A percentile compares a stretch with the other conserved stretches of the same genome.
These are phyloP conservation scores for Digitaria exilis DNA, from an alignment of 202 grass and related monocot genomes.

Conservation along the genomic window DNA sequence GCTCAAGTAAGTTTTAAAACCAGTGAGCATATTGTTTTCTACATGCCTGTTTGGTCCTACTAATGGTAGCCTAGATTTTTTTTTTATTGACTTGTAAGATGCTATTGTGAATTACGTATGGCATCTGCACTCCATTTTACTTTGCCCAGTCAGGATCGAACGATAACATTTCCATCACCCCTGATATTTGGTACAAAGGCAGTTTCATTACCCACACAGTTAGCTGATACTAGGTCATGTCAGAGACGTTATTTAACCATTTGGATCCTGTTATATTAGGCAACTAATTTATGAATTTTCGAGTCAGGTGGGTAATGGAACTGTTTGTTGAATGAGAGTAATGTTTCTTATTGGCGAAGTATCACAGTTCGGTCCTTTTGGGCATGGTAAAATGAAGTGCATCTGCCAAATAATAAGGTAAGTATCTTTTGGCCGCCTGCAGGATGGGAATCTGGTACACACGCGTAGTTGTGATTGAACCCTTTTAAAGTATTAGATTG, in stretches of 20 bases:
- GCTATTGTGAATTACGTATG: not conserved
- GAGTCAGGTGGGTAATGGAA: constrained; percentile 48
- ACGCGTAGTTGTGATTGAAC: not conserved
- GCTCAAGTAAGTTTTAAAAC: constrained; percentile 83
- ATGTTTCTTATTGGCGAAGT: constrained; percentile 34
- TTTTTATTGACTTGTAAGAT: not conserved
- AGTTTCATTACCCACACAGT: constrained; percentile 52
- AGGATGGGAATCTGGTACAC: constrained; percentile 11
- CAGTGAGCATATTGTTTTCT: constrained; percentile 32
- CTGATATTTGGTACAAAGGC: constrained; percentile 30
- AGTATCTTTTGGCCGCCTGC: constrained; percentile 11
- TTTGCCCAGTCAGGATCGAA: constrained; percentile 41
- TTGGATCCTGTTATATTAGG: constrained; percentile 26
- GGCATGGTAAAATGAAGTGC: constrained; percentile 41
- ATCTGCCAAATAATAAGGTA: constrained; percentile 33
- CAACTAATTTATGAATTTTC: constrained; percentile 44
- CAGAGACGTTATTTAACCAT: constrained; percentile 5
- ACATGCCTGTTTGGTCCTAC: not conserved
- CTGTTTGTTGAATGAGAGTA: constrained; percentile 48
- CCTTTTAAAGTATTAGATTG: not conserved
- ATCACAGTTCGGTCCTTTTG: constrained; percentile 44
- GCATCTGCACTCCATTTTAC: constrained; percentile 23
- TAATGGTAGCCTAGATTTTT: not conserved
- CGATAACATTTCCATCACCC: constrained; percentile 1
- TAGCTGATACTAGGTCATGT: not conserved